A percentile compares a stretch with the other conserved stretches of the same genome.
These are phyloP conservation scores for Podospora bellae-mahoneyi DNA, from an alignment of 495 filamentous ascomycete genomes.

Conservation along the genomic window DNA sequence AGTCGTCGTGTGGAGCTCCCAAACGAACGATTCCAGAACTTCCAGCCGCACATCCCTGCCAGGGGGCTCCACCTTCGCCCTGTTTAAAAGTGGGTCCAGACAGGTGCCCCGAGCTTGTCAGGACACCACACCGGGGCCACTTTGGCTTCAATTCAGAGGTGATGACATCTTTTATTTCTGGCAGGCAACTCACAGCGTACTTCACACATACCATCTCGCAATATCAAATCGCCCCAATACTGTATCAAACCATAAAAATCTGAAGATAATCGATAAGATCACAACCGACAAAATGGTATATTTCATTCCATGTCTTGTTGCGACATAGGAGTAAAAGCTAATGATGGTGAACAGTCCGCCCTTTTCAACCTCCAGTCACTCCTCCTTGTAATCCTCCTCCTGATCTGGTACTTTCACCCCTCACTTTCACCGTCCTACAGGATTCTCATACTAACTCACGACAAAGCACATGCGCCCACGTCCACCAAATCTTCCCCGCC, in stretches of 20 bases:
- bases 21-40: neutral
- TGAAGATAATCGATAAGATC: too few species aligned
- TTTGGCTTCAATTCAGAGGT: neutral
- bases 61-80: neutral
- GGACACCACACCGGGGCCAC: neutral
- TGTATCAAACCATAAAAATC: too few species aligned
- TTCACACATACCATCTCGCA: neutral
- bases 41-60: neutral
- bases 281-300: constrained; percentile 24
- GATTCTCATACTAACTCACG: neutral
- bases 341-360: constrained; percentile 62
- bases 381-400: constrained; percentile 85
- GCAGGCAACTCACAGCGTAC: neutral
- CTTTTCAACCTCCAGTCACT: constrained; percentile 98
- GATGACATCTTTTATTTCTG: constrained; percentile 3
- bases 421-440: neutral
- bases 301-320: neutral
- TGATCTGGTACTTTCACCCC: constrained; percentile 60
- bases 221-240: neutral
- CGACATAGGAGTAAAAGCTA: constrained; percentile 21
- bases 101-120: neutral
- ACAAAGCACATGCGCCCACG: constrained; percentile 72
- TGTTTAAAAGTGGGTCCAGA: neutral
- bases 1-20: neutral
- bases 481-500: constrained; percentile 83